Evolutionary conservation across 768 basidiomycete genomes (phyloP), one percentile per base, ranked within the genome.

Genomic region (Mycena epipterygia): DNA sequence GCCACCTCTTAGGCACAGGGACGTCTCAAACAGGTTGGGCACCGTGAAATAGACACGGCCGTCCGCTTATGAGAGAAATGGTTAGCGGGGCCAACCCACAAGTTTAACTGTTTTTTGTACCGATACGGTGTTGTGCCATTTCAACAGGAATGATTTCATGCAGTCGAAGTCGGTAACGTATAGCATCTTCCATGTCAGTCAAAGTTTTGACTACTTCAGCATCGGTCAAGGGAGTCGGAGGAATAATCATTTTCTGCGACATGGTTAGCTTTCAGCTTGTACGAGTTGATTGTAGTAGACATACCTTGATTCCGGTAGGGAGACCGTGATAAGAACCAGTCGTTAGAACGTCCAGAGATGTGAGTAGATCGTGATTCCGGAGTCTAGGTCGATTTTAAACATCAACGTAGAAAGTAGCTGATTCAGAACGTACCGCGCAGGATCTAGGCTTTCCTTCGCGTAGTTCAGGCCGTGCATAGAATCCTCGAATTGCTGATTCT

Each of bases 311-410:
- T 59, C 84, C 85, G 2, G 90, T 87, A 21, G 97, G 96, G 19
- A 99, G 88, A 30, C 95, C 86, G 42, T 90, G 85, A 77, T 98
- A 99, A 19, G 93, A 91, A 0, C 96, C 97, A 16, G 90, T 91
- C 2, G 93, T 93, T 35, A 98, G 85, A 63, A 98, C 93, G 73
- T 96, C 93, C 41, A 98, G 82, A 27, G 97, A 97, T 0, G 96
- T 97, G 5, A 96, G 86, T 27, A 98, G 84, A 80, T 99, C 97
- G 70, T 97, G 95, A 81, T 98, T 98, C 65, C 97, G 91, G 23
- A 96, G 88, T 77, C 97, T 95, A 75, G 7, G 30, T 30, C 53
- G 21, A 32, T 44, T 27, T 44, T 56, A 23, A 73, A 73, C 25
- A 33, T 42, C 48, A 68, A 41, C 5, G 11, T n/a, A 21, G 12